Evolutionary conservation across 2,329 filamentous ascomycete genomes (phyloP).

Genomic region (Ophiostoma angusticollis): DNA sequence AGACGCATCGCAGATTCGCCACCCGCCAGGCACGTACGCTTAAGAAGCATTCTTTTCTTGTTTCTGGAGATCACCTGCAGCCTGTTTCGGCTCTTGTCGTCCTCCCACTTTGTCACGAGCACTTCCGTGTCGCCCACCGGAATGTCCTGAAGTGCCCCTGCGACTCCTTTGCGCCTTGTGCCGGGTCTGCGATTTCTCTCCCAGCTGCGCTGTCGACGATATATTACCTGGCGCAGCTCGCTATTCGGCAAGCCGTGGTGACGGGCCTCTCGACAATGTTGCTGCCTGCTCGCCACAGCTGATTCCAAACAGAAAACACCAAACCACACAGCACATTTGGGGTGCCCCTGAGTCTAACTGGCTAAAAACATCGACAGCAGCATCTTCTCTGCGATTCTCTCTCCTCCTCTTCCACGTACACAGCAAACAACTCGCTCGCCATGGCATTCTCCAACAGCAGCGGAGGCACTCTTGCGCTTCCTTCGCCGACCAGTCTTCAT

Average conservation of each 20-base stretch:
- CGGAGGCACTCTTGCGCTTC: conserved; percentile 71
- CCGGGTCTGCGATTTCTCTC: not conserved
- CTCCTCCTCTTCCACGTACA: not conserved
- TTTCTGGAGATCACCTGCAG: not conserved
- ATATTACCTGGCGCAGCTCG: too few relatives aligned
- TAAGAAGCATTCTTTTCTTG: conserved; percentile 4
- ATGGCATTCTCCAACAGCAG: conserved; percentile 48
- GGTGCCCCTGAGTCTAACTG: not conserved
- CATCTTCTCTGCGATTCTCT: not conserved
- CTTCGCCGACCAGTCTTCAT: conserved; percentile 73
- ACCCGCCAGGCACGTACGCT: too few relatives aligned
- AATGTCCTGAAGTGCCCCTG: conserved; percentile 10
- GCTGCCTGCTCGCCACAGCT: conserved; percentile 5
- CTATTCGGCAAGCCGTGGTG: not conserved
- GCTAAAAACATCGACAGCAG: too few relatives aligned
- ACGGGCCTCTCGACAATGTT: conserved; percentile 4
- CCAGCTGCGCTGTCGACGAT: too few relatives aligned
- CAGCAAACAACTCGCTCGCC: conserved; percentile 1
- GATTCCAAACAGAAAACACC: conserved; percentile 1
- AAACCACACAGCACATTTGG: not conserved
- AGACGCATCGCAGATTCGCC: conserved; percentile 1
- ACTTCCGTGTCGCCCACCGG: not conserved
- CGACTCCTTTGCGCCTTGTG: conserved; percentile 3
- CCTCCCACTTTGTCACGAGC: not conserved
- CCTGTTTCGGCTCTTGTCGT: not conserved